These are phyloP conservation scores for Aschersonia sp. DNA, from an alignment of 2,329 filamentous ascomycete species.

Conservation along the genomic window DNA sequence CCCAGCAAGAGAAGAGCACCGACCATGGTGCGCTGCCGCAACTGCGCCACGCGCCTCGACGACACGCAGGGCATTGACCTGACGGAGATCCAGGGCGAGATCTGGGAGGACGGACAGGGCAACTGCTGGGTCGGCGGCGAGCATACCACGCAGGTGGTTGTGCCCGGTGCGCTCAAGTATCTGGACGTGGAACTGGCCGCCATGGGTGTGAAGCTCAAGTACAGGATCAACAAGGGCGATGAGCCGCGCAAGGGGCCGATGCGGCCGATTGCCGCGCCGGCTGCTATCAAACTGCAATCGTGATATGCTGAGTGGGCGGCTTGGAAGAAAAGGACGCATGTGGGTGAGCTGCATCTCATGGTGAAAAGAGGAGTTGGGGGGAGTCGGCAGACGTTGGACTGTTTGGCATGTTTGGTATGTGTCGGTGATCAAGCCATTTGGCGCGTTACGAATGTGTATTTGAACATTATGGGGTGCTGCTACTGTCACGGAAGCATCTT, in stretches of 20 bases:
- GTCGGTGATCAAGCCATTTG: too few species aligned
- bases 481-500: too few species aligned
- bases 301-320: not conserved
- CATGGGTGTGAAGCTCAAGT: constrained; percentile 94
- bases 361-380: too few species aligned
- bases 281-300: constrained; percentile 1
- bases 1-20: constrained; percentile 47
- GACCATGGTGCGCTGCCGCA: constrained; percentile 61
- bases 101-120: constrained; percentile 88
- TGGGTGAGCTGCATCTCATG: too few species aligned
- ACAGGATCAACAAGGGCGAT: constrained; percentile 52
- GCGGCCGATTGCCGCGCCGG: constrained; percentile 19
- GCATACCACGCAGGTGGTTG: constrained; percentile 79
- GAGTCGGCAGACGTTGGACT: too few species aligned
- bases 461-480: too few species aligned
- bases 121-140: constrained; percentile 76
- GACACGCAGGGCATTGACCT: constrained; percentile 41
- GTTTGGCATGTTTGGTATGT: too few species aligned
- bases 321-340: too few species aligned
- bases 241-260: constrained; percentile 38
- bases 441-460: too few species aligned
- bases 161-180: constrained; percentile 85
- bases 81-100: constrained; percentile 49
- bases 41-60: constrained; percentile 53
- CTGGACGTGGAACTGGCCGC: constrained; percentile 89